These are phyloP conservation scores for Globisporangium lucens DNA, from an alignment of 352 stramenopile species.

Conservation along the genomic window DNA sequence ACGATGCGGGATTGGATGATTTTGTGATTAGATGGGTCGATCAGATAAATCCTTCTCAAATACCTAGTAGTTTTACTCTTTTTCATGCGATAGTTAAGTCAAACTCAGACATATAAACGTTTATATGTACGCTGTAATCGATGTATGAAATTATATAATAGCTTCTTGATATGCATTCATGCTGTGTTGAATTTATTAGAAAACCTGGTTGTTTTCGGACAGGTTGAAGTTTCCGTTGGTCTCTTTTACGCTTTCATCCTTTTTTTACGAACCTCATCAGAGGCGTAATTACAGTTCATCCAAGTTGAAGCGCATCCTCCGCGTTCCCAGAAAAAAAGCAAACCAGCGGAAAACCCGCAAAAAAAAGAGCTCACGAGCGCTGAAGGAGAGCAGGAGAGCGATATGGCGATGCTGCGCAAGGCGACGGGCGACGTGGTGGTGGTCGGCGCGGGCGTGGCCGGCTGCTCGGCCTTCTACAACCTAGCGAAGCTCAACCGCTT, in stretches of 20 bases:
- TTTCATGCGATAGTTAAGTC: not conserved
- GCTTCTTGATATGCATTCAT: too few species aligned
- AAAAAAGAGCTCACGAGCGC: not conserved
- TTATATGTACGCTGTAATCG: too few species aligned
- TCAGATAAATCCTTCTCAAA: not conserved
- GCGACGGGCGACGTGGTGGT: constrained; percentile 62
- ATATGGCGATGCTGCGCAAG: constrained; percentile 40
- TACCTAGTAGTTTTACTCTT: not conserved
- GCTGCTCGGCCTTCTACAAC: constrained; percentile 79
- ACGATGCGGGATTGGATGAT: constrained; percentile 7
- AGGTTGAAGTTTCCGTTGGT: constrained; percentile 13
- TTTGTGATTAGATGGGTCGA: constrained; percentile 17
- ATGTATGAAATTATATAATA: too few species aligned
- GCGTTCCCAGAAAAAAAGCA: not conserved
- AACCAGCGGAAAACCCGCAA: not conserved
- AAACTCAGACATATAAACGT: not conserved
- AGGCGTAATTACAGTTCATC: constrained; percentile 8
- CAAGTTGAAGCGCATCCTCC: constrained; percentile 16
- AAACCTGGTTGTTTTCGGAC: not conserved
- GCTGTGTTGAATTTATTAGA: not conserved
- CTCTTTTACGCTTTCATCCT: not conserved
- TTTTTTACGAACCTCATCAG: constrained; percentile 1
- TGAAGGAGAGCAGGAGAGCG: not conserved
- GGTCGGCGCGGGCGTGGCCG: constrained; percentile 65
- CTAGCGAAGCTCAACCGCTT: constrained; percentile 60